Percentiles rank a stretch among this genome's conserved stretches.
Conservation (phyloP, 768 basidiomycete species). For the Collybia nuda region DNA sequence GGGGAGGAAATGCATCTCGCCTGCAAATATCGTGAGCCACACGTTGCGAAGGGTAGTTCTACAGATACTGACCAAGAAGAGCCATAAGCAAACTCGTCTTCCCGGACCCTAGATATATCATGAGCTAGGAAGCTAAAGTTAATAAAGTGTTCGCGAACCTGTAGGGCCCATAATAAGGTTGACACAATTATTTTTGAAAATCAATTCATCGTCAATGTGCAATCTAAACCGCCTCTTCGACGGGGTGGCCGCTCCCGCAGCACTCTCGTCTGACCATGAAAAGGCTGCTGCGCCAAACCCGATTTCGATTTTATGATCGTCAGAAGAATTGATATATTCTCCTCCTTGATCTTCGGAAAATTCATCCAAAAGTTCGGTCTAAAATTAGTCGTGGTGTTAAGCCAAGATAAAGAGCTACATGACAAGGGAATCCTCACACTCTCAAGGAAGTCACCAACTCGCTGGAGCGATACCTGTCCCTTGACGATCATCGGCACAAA, state of each 20-base stretch:
- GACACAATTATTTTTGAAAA: slow-evolving; percentile 50
- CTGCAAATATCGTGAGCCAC: slow-evolving; percentile 16
- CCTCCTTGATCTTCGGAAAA: slow-evolving; percentile 22
- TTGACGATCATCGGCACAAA: slow-evolving; percentile 18
- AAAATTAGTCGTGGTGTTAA: too few relatives aligned
- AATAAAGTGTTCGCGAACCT: slow-evolving; percentile 16
- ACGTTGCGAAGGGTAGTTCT: neutral
- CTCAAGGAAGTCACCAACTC: slow-evolving; percentile 40
- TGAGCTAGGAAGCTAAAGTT: too few relatives aligned
- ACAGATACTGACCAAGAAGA: slow-evolving; percentile 35
- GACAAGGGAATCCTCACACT: slow-evolving; percentile 20
- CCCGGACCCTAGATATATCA: slow-evolving; percentile 32
- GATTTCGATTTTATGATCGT: slow-evolving; percentile 28
- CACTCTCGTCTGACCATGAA: slow-evolving; percentile 45
- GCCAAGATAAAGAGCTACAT: too few relatives aligned
- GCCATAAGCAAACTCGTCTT: slow-evolving; percentile 72
- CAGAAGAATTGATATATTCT: slow-evolving; percentile 6
- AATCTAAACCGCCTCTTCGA: slow-evolving; percentile 48
- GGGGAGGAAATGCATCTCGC: slow-evolving; percentile 67
- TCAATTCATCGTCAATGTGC: slow-evolving; percentile 46
- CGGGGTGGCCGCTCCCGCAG: slow-evolving; percentile 26
- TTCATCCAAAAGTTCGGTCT: slow-evolving; percentile 49
- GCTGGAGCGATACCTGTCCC: slow-evolving; percentile 64
- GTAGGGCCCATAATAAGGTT: slow-evolving; percentile 63
- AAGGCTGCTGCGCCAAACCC: slow-evolving; percentile 56